These are phyloP conservation scores for Clarireedia hainanense DNA, from an alignment of 2,329 filamentous ascomycete genomes.

Conservation along the genomic window DNA sequence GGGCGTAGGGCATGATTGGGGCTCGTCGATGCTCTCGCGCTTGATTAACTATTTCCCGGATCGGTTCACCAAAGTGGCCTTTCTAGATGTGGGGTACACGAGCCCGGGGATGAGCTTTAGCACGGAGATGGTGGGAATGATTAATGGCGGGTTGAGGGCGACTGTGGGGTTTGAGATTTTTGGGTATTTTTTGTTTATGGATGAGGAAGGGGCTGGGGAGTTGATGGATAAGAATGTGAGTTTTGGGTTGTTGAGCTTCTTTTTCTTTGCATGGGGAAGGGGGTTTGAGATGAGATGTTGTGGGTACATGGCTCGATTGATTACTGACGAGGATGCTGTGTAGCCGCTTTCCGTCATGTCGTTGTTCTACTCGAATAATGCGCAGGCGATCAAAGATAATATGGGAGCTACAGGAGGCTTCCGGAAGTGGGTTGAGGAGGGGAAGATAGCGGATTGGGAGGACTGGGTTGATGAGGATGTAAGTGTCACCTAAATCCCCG, in stretches of 20 bases:
- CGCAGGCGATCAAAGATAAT: constrained; percentile 8
- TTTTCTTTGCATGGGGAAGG: neutral
- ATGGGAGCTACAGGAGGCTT: constrained; percentile 10
- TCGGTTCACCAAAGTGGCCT: constrained; percentile 14
- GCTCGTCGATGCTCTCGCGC: constrained; percentile 12
- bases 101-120: constrained; percentile 6
- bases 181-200: constrained; percentile 18
- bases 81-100: constrained; percentile 13
- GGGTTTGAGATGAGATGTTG: neutral
- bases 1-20: constrained; percentile 23
- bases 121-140: neutral
- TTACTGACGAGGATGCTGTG: neutral
- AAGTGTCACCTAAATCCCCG: neutral
- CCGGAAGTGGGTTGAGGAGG: constrained; percentile 1
- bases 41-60: constrained; percentile 12
- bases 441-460: constrained; percentile 6
- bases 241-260: neutral
- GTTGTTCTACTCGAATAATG: constrained; percentile 5
- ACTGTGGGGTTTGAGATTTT: constrained; percentile 14
- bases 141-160: constrained; percentile 12
- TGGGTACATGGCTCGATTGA: neutral
- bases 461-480: constrained; percentile 12
- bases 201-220: constrained; percentile 8
- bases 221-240: constrained; percentile 15
- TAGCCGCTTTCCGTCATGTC: constrained; percentile 16